These are phyloP conservation scores for Lactarius quietus DNA, from an alignment of 768 basidiomycete species.

Conservation along the genomic window DNA sequence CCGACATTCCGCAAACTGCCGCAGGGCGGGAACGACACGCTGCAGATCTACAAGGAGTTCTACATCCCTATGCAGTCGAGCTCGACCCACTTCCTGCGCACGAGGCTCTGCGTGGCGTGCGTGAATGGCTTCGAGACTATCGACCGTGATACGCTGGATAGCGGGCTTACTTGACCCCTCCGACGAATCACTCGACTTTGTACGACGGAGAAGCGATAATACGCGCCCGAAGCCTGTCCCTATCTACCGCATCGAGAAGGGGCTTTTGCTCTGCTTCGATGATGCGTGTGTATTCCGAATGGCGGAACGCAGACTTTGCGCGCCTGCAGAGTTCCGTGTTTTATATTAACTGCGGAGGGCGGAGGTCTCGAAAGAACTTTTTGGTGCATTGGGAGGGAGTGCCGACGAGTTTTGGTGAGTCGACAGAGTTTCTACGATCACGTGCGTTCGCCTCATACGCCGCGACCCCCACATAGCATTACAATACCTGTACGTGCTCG, in stretches of 20 bases:
- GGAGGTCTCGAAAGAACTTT: conserved; percentile 85
- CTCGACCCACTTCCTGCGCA: no score
- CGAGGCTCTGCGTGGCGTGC: no score
- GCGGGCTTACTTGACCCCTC: conserved; percentile 88
- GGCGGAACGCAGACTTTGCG: not conserved
- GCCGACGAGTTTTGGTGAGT: conserved; percentile 91
- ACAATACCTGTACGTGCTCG: conserved; percentile 94
- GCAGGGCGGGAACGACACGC: no score
- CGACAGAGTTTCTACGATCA: not conserved
- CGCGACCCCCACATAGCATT: no score
- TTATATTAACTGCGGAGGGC: conserved; percentile 96
- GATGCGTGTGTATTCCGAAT: conserved; percentile 48
- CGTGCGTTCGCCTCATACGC: conserved; percentile 1
- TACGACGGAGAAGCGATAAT: conserved; percentile 78
- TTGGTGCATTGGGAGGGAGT: conserved; percentile 96
- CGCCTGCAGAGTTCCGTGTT: conserved; percentile 94
- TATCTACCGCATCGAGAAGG: conserved; percentile 94
- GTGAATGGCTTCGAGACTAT: no score
- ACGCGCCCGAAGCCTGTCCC: no score
- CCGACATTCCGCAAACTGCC: no score
- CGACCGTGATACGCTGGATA: conserved; percentile 94
- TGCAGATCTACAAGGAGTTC: no score
- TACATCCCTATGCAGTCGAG: no score
- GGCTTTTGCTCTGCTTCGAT: conserved; percentile 96
- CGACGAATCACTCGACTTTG: conserved; percentile 90